Base-by-base conservation (phyloP, 2,329 filamentous ascomycete genomes). In the Penicillium sp. region DNA sequence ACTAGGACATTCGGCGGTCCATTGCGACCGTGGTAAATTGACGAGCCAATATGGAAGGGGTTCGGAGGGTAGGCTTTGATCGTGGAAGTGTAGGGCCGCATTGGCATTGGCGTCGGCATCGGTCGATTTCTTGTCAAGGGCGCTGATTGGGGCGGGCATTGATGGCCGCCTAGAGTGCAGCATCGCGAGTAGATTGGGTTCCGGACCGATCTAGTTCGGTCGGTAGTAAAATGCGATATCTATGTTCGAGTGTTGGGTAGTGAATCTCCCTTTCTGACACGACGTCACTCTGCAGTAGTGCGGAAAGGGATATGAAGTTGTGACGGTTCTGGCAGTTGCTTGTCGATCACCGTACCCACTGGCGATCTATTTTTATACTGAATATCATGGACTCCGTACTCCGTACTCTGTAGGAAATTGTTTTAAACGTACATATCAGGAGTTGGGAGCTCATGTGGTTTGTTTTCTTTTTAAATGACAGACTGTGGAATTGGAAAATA, bases 1-100 rank as follows among this genome's bases (percentile, higher is more conserved):
- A 6, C 78, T 75, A 0, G 90, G 90, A 62, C 89, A 95, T 46
- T 82, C 74, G 2, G 69, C 59, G 0, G 83, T 81, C 65, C 83
- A 80, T 55, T 84, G 70, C 24, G 74, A 65, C 32, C 72, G 69
- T 0, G 86, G 81, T 15, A 94, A 72, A 67, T 95, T 95, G 68
- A 85, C 77, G 55, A 91, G 84, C 89, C 89, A 95, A 73, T 85
- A 95, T 0, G 85, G 83, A 22, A 77, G 55, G 5, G 53, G 52
- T 34, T 59, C 55, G 21, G 52, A 29, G 10, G 48, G 44, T 31
- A 57, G 21, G 29, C 22, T 48, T 22, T 47, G 41, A 3, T 59
- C 31, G 3, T 55, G 44, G 8, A 59, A 44, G 24, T 54, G 46
- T 5, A 39, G 46, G 7, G 49, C 51, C 9, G 59, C 51, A 13